Base-by-base conservation (phyloP, 2,329 filamentous ascomycete species). In the Parastagonospora avenae region DNA sequence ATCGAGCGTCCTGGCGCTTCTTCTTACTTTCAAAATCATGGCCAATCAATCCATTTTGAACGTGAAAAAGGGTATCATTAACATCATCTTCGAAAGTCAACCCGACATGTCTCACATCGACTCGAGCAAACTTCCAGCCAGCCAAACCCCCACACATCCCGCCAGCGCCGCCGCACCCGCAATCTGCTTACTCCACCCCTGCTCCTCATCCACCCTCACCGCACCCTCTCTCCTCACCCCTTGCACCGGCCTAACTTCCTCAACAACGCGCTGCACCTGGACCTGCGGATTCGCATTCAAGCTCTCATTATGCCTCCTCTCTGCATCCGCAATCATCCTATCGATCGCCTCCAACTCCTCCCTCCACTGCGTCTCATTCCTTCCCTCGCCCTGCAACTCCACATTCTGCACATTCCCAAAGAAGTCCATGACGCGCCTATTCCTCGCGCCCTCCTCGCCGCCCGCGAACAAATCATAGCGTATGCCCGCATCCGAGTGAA, bases 361-460 rank as follows among this genome's bases (percentile, higher is more conserved):
- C 54, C 78, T 77, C 74, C 84, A 78, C 16, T 74, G 67, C 12
- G 74, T 76, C 40, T 74, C 71, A 31, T 75, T 74, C 67, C 75
- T 47, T 65, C 73, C 30, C 67, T 72, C 32, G 77, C 82, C 46
- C 60, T 94, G 90, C 3, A 97, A 85, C 75, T 97, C 94, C 3
- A 99, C 92, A 62, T 93, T 96, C 73, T 99, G 94, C 11, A 97
- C 92, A 71, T 97, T 99, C 19, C 94, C 94, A 59, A 99, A 97
- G 76, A 99, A 99, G 72, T 99, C 94, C 65, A 96, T 95, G 35
- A 99, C 86, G 28, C 94, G 82, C 36, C 92, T 86, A 62, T 88
- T 85, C 46, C 92, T 83, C 0, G 90, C 93, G 8, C 83, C 87
- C 7, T 86, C 79, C 62, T 92, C 89, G 6, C 91, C 92, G 9